Evolutionary conservation across 2,329 filamentous ascomycete species (phyloP).

Genomic region (Diplodia mutila): DNA sequence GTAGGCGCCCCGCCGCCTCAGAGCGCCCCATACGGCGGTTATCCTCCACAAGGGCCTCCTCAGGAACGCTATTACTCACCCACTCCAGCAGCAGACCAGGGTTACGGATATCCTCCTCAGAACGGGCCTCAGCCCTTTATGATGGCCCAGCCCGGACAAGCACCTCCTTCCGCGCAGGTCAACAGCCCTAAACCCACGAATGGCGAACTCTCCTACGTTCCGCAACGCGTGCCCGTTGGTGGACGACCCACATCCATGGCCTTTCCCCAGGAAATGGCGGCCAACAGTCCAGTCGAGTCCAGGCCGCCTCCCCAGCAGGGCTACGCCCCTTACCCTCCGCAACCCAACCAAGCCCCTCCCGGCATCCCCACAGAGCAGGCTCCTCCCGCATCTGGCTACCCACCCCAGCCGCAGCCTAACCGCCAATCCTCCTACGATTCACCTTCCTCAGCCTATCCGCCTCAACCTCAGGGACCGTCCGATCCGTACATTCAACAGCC

Average conservation of each 20-base stretch:
- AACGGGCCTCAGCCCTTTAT: conserved; percentile 41
- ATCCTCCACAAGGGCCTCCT: conserved; percentile 35
- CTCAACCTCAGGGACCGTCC: conserved; percentile 32
- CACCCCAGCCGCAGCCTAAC: conserved; percentile 33
- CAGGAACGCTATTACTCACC: conserved; percentile 45
- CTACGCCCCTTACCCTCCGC: conserved; percentile 29
- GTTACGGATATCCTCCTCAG: conserved; percentile 32
- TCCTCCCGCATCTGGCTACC: conserved; percentile 33
- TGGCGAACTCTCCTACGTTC: conserved; percentile 40
- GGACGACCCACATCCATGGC: conserved; percentile 43
- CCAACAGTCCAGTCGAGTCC: conserved; percentile 50
- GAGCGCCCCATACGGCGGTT: conserved; percentile 30
- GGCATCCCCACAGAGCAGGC: conserved; percentile 29
- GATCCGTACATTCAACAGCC: conserved; percentile 36
- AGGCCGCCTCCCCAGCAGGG: conserved; percentile 41
- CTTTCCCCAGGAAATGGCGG: conserved; percentile 52
- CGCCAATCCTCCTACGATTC: conserved; percentile 29
- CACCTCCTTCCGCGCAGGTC: conserved; percentile 32
- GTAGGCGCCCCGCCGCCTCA: conserved; percentile 36
- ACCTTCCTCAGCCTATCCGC: conserved; percentile 28
- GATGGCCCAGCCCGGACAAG: conserved; percentile 38
- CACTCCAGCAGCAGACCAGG: conserved; percentile 34
- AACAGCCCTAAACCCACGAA: conserved; percentile 32
- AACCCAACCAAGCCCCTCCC: conserved; percentile 30
- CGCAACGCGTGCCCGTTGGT: conserved; percentile 42